Percentiles rank a stretch among this genome's conserved stretches.
Conservation (phyloP, 2,329 filamentous ascomycete genomes). For the Ceratocystis destructans region DNA sequence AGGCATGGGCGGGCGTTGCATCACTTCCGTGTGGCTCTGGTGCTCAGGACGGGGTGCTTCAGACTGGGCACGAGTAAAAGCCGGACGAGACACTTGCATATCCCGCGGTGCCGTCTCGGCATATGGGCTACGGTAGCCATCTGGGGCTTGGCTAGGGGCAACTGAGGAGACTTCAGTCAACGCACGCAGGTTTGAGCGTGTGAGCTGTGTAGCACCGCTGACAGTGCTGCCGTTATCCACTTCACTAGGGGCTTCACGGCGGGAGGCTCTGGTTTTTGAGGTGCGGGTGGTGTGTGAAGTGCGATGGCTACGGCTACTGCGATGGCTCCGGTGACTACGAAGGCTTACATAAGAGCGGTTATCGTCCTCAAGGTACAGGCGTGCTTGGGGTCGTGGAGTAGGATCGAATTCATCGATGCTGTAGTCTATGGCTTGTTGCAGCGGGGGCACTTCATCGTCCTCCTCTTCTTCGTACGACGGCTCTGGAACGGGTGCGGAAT, state of each 20-base stretch:
- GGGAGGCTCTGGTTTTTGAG: slow-evolving; percentile 19
- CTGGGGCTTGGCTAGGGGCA: slow-evolving; percentile 28
- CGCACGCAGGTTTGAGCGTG: slow-evolving; percentile 38
- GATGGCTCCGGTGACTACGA: slow-evolving; percentile 23
- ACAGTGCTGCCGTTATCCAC: slow-evolving; percentile 3
- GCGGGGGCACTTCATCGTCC: slow-evolving; percentile 20
- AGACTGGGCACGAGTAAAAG: slow-evolving; percentile 25
- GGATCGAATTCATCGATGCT: slow-evolving; percentile 25
- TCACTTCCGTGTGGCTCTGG: slow-evolving; percentile 27
- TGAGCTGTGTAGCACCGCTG: slow-evolving; percentile 32
- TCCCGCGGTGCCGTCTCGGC: slow-evolving; percentile 30
- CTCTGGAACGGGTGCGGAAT: slow-evolving; percentile 1
- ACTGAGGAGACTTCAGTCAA: slow-evolving; percentile 40
- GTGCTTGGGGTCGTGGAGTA: slow-evolving; percentile 14
- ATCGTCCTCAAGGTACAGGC: slow-evolving; percentile 25
- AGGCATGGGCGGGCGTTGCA: slow-evolving; percentile 4
- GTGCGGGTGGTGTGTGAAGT: slow-evolving; percentile 14
- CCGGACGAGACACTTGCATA: slow-evolving; percentile 23
- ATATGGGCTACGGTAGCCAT: slow-evolving; percentile 29
- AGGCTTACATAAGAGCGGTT: slow-evolving; percentile 29
- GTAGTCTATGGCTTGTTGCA: slow-evolving; percentile 21
- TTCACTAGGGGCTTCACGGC: slow-evolving; percentile 20
- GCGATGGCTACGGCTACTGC: slow-evolving; percentile 23
- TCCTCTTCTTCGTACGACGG: slow-evolving; percentile 19
- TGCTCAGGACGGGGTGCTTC: slow-evolving; percentile 28